These are phyloP conservation scores for Aspergillaceae sp. DNA, from an alignment of 2,329 filamentous ascomycete genomes.

Conservation along the genomic window DNA sequence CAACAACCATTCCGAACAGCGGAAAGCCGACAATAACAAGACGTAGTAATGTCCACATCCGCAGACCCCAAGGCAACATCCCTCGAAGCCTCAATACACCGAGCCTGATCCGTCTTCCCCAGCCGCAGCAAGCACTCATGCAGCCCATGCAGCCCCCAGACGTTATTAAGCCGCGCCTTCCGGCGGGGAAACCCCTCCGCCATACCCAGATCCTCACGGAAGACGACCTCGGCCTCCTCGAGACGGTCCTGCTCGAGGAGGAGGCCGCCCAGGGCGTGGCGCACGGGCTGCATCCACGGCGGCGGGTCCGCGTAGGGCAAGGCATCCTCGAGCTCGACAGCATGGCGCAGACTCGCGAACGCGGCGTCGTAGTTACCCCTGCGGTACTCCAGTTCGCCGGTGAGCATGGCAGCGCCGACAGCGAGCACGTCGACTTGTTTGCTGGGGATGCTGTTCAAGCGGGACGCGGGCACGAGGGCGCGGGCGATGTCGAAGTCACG, in stretches of 20 bases:
- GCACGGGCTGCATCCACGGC: conserved; percentile 66
- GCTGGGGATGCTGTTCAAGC: conserved; percentile 59
- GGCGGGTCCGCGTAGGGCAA: conserved; percentile 63
- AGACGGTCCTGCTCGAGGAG: conserved; percentile 54
- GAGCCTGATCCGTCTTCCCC: conserved; percentile 39
- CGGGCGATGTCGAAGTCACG: conserved; percentile 44
- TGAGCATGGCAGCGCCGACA: conserved; percentile 55
- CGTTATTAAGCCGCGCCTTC: conserved; percentile 58
- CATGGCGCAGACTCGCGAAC: conserved; percentile 48
- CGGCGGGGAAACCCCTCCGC: conserved; percentile 48
- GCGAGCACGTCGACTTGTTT: conserved; percentile 47
- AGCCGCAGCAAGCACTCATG: conserved; percentile 56
- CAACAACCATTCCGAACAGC: neutral
- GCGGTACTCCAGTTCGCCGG: conserved; percentile 64
- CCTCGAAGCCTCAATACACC: conserved; percentile 39
- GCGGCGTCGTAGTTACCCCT: conserved; percentile 48
- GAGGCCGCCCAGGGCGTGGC: conserved; percentile 60
- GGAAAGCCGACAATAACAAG: conserved; percentile 45
- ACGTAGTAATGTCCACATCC: conserved; percentile 49
- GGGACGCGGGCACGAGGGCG: conserved; percentile 44
- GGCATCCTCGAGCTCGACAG: conserved; percentile 52
- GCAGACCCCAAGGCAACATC: conserved; percentile 44
- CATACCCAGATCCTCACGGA: conserved; percentile 52
- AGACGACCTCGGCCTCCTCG: conserved; percentile 46
- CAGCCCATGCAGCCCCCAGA: conserved; percentile 64